Base-by-base conservation (phyloP, 2,329 filamentous ascomycete genomes). In the Rugonectria rugulosa region DNA sequence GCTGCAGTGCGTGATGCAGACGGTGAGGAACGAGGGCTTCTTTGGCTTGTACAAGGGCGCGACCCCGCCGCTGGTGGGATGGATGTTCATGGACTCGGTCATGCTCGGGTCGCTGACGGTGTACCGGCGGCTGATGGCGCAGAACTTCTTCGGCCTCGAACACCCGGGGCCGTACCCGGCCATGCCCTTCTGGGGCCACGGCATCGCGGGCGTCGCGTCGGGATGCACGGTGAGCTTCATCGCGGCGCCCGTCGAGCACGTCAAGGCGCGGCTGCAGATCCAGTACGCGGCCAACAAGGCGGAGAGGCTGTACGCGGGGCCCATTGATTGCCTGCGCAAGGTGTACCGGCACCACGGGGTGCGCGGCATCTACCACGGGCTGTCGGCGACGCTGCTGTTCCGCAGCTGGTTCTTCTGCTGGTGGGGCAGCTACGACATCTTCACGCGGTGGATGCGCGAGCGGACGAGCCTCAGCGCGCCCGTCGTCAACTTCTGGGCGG, bases 381-480 rank as follows among this genome's bases (percentile, higher is more conserved):
- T 99, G 11, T 79, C 76, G 31, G 91, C 95, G 1, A 98, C 95
- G 0, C 79, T 98, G 43, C 75, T 98, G 42, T 98, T 98, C 78
- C 85, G 95, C 15, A 86, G 87, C 12, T 96, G 94, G 77, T 99
- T 99, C 81, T 97, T 97, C 82, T 95, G 89, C 79, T 98, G 93
- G 93, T 99, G 95, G 95, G 88, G 88, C n/a, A 90, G 87, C 57
- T 99, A 99, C 78, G 94, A 97, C 68, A 66, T 97, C 24, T 83
- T 98, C 64, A 90, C 91, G 5, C 81, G 85, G 19, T 76, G 81
- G 56, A 78, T 98, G 70, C 79, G 84, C 50, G 74, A 84, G 15
- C 79, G 86, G 66, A 97, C 93, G 3, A 75, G 66, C 11, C 77
- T 97, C 49, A 89, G 89, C 49, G 85, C 86, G 0, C 92, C 95